Evolutionary conservation across 2,329 filamentous ascomycete species (phyloP).

Genomic region (Venturia oleaginea): DNA sequence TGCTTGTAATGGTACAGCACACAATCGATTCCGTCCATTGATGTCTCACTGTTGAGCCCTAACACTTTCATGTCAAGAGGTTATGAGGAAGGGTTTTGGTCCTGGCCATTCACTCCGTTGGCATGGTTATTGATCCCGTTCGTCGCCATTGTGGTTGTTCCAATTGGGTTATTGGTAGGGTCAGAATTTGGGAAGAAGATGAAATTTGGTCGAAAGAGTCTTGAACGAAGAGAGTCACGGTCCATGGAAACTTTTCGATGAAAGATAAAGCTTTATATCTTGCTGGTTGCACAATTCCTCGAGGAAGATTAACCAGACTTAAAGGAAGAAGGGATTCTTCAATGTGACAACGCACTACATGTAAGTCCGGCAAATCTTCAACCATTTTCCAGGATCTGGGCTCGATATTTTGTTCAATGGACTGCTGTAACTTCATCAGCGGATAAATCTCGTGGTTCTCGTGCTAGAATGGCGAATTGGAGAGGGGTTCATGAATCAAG

Average conservation of each 20-base stretch:
- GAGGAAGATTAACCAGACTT: background rate
- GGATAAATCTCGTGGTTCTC: background rate
- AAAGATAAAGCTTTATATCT: background rate
- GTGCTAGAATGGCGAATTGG: background rate
- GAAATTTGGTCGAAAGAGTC: background rate
- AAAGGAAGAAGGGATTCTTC: background rate
- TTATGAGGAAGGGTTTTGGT: background rate
- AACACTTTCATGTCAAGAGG: slow-evolving; percentile 1
- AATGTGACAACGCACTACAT: background rate
- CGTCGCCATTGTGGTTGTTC: background rate
- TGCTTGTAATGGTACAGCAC: slow-evolving; percentile 50
- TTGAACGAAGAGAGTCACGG: background rate
- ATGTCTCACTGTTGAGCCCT: background rate
- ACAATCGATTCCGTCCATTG: slow-evolving; percentile 47
- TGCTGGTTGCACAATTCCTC: background rate
- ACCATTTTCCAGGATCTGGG: background rate
- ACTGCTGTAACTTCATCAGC: background rate
- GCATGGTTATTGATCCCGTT: background rate
- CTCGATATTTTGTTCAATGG: background rate
- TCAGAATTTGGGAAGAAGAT: background rate
- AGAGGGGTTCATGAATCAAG: background rate
- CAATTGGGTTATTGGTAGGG: background rate
- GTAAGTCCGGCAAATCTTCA: background rate
- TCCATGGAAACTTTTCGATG: background rate
- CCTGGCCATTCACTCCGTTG: background rate